Evolutionary conservation across 352 stramenopile species (phyloP), one percentile per base, ranked within the genome.

Genomic region (Pythium pyrilobum): DNA sequence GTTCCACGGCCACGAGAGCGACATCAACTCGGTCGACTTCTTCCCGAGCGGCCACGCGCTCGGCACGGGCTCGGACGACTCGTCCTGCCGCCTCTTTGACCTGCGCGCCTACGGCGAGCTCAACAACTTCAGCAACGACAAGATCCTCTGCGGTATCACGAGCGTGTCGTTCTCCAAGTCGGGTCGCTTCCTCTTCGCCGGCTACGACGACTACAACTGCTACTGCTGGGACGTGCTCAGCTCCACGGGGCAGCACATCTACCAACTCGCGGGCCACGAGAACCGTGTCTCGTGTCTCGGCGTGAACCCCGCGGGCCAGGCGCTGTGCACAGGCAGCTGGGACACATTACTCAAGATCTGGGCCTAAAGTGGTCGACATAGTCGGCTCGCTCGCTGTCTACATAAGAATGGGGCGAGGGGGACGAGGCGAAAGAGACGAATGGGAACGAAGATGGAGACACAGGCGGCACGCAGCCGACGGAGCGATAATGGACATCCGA

Each of bases 1-100:
- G 38, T 98, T 99, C 67, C 77, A 95, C 21, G 96, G 97, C 25
- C 97, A 99, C 71, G 92, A 98, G 55, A 98, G 86, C 20, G 97
- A 99, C 69, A 98, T 99, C 71, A 99, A 99, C 75, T 97, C 92
- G 50, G 95, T 99, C 25, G 87, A 96, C 62, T 98, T 99, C 52
- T 98, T 99, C 67, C 96, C 95, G 0, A 96, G 97, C 69, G 96
- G 95, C 28, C 96, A 97, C 52, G 83, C 86, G 25, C 87, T 98
- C 25, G 91, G 89, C 29, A 98, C 95, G 1, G 97, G 95, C 8
- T 98, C 93, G 25, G 96, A 99, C 62, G 97, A 99, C 74, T 98
- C 93, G 29, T 96, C 81, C 23, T 98, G 93, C 67, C 86, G 96
- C 23, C 77, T 99, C 41, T 99, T 98, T 68, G 97, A 99, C 63